These are phyloP conservation scores for Hypoxylon sp. DNA, from an alignment of 2,329 filamentous ascomycete genomes.

Conservation along the genomic window DNA sequence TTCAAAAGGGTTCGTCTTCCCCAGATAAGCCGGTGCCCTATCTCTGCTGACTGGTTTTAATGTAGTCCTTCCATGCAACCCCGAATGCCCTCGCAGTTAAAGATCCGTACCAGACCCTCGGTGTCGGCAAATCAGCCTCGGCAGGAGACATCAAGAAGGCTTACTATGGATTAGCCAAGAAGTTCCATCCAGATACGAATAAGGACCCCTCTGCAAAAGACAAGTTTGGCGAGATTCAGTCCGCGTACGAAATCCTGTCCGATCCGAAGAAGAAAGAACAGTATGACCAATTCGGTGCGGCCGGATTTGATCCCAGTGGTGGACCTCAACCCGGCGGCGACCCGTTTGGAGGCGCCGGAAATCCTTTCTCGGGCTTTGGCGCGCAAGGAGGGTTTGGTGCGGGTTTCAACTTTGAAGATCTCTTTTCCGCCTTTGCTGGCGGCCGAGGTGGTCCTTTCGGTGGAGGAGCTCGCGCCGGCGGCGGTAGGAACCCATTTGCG, in stretches of 20 bases:
- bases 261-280: conserved; percentile 94
- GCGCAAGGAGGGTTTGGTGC: conserved; percentile 77
- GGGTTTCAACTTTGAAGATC: conserved; percentile 95
- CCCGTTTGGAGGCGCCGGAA: conserved; percentile 72
- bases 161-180: conserved; percentile 97
- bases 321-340: conserved; percentile 66
- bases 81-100: conserved; percentile 64
- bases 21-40: conserved; percentile 1
- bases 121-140: conserved; percentile 84
- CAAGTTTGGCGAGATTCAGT: conserved; percentile 91
- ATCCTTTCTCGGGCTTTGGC: conserved; percentile 64
- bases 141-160: conserved; percentile 95
- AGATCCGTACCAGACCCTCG: conserved; percentile 89
- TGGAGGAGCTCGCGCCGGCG: conserved; percentile 62
- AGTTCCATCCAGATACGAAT: conserved; percentile 97
- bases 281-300: conserved; percentile 89
- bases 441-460: conserved; percentile 66
- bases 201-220: conserved; percentile 95
- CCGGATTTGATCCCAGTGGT: conserved; percentile 84
- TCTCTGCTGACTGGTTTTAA: conserved; percentile 31
- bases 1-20: conserved; percentile 41
- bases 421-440: conserved; percentile 87
- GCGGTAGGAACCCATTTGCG: conserved; percentile 75
- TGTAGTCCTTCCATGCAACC: conserved; percentile 72
- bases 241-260: conserved; percentile 92